These are phyloP conservation scores for Funneliformis mosseae DNA, from an alignment of 192 early-diverging fungal genomes.

Conservation along the genomic window DNA sequence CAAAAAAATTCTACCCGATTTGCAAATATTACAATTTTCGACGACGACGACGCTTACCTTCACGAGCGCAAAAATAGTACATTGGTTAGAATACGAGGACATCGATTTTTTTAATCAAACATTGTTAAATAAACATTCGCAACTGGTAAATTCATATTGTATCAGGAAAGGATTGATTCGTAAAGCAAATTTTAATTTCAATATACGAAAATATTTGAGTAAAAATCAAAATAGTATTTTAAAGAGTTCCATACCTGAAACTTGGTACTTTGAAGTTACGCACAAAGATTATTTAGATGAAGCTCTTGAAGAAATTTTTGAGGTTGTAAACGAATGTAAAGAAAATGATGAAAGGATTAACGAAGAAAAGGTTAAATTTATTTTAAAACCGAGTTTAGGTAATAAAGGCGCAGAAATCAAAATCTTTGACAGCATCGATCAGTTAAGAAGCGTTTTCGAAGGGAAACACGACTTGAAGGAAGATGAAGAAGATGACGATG, in stretches of 20 bases:
- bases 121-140: constrained; percentile 32
- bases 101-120: constrained; percentile 58
- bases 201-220: constrained; percentile 57
- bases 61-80: constrained; percentile 13
- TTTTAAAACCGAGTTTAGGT: constrained; percentile 66
- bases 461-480: constrained; percentile 44
- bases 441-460: constrained; percentile 47
- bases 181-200: constrained; percentile 67
- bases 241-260: constrained; percentile 57
- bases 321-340: constrained; percentile 57
- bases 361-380: constrained; percentile 48
- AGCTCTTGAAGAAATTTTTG: constrained; percentile 68
- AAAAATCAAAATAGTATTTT: constrained; percentile 60
- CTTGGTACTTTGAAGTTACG: constrained; percentile 66
- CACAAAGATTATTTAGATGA: constrained; percentile 69
- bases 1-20: background rate
- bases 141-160: constrained; percentile 59
- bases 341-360: constrained; percentile 47
- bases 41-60: background rate
- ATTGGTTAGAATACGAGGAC: constrained; percentile 69
- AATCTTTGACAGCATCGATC: constrained; percentile 59
- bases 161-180: constrained; percentile 70
- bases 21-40: background rate
- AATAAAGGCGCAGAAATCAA: constrained; percentile 65
- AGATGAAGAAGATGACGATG: constrained; percentile 47